Conservation (phyloP, 2,329 filamentous ascomycete genomes). For the Pezicula carpinea region DNA sequence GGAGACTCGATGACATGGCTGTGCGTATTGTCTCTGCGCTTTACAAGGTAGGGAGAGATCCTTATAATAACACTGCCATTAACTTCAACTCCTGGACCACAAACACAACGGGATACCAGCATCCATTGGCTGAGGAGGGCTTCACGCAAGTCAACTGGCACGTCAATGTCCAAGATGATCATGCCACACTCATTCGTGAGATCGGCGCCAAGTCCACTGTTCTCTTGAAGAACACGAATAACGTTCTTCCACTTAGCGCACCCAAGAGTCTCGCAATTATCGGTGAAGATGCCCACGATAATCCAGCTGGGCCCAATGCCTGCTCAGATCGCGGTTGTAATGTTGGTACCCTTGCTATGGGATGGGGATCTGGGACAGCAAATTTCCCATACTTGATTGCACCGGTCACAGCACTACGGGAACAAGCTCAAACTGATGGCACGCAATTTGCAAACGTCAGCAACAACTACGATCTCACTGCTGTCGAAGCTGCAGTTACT, state of each 20-base stretch:
- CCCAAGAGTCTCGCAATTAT: conserved; percentile 73
- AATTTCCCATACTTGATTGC: conserved; percentile 74
- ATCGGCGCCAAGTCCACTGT: conserved; percentile 78
- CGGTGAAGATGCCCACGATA: conserved; percentile 78
- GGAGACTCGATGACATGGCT: conserved; percentile 87
- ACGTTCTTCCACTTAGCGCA: conserved; percentile 67
- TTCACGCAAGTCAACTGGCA: conserved; percentile 71
- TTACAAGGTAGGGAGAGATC: conserved; percentile 55
- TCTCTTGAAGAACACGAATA: conserved; percentile 75
- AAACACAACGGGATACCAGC: conserved; percentile 66
- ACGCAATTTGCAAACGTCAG: conserved; percentile 62
- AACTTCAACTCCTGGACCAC: conserved; percentile 89
- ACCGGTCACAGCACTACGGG: conserved; percentile 65
- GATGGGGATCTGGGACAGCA: conserved; percentile 72
- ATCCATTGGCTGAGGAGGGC: conserved; percentile 58
- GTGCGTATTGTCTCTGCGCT: conserved; percentile 72
- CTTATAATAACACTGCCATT: conserved; percentile 41
- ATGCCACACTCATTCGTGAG: conserved; percentile 70
- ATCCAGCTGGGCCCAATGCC: conserved; percentile 71
- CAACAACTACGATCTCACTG: conserved; percentile 47
- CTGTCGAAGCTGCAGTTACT: conserved; percentile 60
- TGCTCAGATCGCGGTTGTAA: conserved; percentile 55
- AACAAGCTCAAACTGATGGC: conserved; percentile 55
- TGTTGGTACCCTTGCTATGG: conserved; percentile 63
- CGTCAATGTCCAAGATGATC: conserved; percentile 74